Base-by-base conservation (phyloP, 257 asterid genomes). In the Phtheirospermum japonicum region DNA sequence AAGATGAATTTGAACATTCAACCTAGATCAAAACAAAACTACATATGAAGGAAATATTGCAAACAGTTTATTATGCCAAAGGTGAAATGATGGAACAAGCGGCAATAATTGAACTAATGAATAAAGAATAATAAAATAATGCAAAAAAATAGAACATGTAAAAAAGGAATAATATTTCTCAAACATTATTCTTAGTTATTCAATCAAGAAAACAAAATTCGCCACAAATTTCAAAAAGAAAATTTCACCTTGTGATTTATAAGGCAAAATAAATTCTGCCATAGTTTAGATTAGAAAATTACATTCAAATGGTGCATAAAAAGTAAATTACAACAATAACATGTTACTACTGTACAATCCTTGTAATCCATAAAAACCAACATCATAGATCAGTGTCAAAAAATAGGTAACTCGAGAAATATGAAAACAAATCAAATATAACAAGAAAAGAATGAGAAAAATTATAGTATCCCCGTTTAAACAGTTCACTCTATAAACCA, bases 1-100 rank as follows among this genome's bases (percentile, higher is more conserved):
- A 75, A 59, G 97, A 82, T 61, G 99, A 97, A 81, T 92, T 92
- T 66, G 99, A 92, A 71, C 97, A 89, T 80, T 89, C 94, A 70
- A 87, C 83, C 99, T 92, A 71, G 58, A 77, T 46, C 62, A 78
- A 57, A 72, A 75, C 9, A 63, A 64, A 49, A 62, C 16, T 19
- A 46, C 40, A 37, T 9, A 48, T 23, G 64, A 71, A 67, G 73
- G 54, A 60, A 61, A 58, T 23, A 31, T 34, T 67, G 57, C 58
- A 65, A 65, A 46, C 17, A 70, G 42, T 57, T 13, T 30, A 65
- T 18, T 74, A 59, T 2, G 43, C 55, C 52, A 33, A 30, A 19
- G 40, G 48, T n/a, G n/a, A n/a, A n/a, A n/a, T n/a, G n/a, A n/a
- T n/a, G 53, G 33, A 34, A 33, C 26, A 23, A 50, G 31, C 9